A percentile compares a stretch with the other conserved stretches of the same genome.
phyloP scores from a whole-genome alignment of 768 basidiomycete genomes.

The Auricularia cornea region DNA sequence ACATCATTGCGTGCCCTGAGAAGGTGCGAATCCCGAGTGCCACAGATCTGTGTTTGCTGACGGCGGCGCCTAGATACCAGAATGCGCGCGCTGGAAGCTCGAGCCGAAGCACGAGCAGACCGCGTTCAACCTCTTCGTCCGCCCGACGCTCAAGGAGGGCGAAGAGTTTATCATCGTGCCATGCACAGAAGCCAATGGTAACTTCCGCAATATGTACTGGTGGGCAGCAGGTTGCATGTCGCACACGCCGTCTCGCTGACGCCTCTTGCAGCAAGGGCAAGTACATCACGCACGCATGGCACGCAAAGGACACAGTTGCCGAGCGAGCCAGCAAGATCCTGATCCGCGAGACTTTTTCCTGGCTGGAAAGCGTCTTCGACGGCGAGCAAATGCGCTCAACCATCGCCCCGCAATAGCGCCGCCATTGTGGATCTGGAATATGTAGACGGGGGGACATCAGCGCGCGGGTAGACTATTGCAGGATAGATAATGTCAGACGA shows the following conservation, averaged over 20 bases:
- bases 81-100: neutral
- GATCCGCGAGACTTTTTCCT: neutral
- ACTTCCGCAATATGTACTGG: neutral
- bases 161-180: neutral
- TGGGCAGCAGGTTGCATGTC: neutral
- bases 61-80: neutral
- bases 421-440: no score
- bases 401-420: no score
- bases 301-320: neutral
- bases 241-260: neutral
- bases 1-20: neutral
- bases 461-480: no score
- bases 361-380: neutral
- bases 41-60: no score
- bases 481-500: no score
- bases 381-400: neutral
- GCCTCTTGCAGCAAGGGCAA: neutral
- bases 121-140: constrained; percentile 1
- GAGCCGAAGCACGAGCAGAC: neutral
- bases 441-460: no score
- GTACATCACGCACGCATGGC: neutral
- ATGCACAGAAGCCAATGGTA: neutral
- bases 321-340: neutral
- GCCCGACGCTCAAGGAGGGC: neutral
- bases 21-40: neutral